Conservation (phyloP, 2,329 filamentous ascomycete species). For the Gnomoniopsis smithogilvyi region DNA sequence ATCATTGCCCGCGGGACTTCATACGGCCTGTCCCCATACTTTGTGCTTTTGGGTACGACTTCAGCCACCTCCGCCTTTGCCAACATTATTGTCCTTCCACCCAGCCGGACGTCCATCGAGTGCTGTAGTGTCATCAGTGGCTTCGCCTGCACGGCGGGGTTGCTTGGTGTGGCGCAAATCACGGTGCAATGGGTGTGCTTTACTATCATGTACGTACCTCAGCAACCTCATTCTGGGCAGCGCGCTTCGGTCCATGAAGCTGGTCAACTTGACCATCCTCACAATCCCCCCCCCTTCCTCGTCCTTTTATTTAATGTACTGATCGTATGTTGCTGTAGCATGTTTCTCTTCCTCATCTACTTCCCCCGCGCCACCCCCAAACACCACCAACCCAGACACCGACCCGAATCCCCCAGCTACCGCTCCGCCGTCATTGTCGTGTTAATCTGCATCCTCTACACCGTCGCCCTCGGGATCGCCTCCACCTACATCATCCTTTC, state of each 20-base stretch:
- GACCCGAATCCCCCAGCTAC: conserved; percentile 62
- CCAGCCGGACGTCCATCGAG: conserved; percentile 74
- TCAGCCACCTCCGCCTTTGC: conserved; percentile 85
- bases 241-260: no score
- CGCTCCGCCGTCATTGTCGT: conserved; percentile 73
- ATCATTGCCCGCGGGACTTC: conserved; percentile 84
- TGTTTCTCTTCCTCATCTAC: conserved; percentile 92
- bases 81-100: conserved; percentile 84
- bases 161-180: conserved; percentile 88
- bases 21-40: conserved; percentile 93
- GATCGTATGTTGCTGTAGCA: conserved; percentile 48
- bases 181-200: conserved; percentile 92
- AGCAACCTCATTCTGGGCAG: neutral
- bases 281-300: no score
- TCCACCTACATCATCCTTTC: conserved; percentile 61
- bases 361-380: conserved; percentile 67
- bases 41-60: conserved; percentile 85
- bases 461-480: conserved; percentile 65
- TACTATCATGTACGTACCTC: conserved; percentile 70
- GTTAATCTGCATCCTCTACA: conserved; percentile 69
- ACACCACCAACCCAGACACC: conserved; percentile 45
- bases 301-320: neutral
- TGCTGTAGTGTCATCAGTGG: conserved; percentile 81
- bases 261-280: no score
- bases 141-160: conserved; percentile 78